A percentile compares a stretch with the other conserved stretches of the same genome.
phyloP scores from a whole-genome alignment of 75 land plant genomes.

The Ceratopteris richardii region DNA sequence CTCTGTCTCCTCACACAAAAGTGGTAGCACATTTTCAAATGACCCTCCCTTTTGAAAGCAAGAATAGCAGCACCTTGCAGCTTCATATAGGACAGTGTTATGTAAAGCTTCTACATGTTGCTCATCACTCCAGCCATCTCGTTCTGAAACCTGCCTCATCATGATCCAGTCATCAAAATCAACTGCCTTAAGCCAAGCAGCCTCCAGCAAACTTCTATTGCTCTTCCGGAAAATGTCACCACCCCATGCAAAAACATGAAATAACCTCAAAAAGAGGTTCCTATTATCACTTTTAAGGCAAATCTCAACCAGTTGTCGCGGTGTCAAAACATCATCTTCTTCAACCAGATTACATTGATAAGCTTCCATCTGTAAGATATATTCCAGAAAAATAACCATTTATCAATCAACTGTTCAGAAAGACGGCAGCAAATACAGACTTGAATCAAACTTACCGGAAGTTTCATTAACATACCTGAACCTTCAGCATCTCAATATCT shows the following conservation, averaged over 20 bases:
- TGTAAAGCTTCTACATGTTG: constrained; percentile 33
- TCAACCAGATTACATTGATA: constrained; percentile 10
- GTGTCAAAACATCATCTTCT: constrained; percentile 36
- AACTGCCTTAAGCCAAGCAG: constrained; percentile 71
- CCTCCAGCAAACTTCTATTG: constrained; percentile 64
- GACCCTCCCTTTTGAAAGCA: constrained; percentile 42
- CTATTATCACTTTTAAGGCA: constrained; percentile 46
- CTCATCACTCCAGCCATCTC: constrained; percentile 89
- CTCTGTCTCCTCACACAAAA: constrained; percentile 29
- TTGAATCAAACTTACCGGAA: too few species aligned
- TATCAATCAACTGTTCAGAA: not conserved
- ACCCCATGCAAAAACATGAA: constrained; percentile 84
- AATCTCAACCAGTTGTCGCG: constrained; percentile 57
- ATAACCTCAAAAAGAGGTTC: constrained; percentile 46
- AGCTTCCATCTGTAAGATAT: constrained; percentile 49
- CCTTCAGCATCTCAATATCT: constrained; percentile 59
- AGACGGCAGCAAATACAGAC: too few species aligned
- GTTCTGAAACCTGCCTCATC: constrained; percentile 44
- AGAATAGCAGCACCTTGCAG: constrained; percentile 71
- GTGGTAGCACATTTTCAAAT: constrained; percentile 50
- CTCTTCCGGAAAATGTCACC: constrained; percentile 51
- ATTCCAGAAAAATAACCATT: not conserved
- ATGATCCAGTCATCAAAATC: constrained; percentile 77
- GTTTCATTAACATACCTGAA: constrained; percentile 76
- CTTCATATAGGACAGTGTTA: constrained; percentile 64